Evolutionary conservation across 2,329 filamentous ascomycete species (phyloP).

Genomic region (Fusarium xyrophilum): DNA sequence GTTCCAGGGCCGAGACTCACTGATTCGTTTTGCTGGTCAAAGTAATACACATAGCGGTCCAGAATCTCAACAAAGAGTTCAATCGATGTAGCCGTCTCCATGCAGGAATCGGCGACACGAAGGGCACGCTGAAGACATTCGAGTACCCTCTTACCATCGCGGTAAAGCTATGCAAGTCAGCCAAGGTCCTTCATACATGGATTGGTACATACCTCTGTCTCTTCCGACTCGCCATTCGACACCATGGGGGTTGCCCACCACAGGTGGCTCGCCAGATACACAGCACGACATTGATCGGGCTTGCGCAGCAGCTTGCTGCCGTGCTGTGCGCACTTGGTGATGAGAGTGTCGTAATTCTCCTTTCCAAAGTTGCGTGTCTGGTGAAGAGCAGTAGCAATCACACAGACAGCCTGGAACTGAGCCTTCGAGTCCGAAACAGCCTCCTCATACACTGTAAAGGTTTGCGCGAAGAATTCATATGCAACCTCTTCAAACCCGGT

Average conservation of each 20-base stretch:
- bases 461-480: constrained; percentile 98
- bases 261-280: constrained; percentile 93
- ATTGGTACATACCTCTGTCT: constrained; percentile 70
- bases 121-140: constrained; percentile 96
- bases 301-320: constrained; percentile 97
- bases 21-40: constrained; percentile 98
- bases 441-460: constrained; percentile 98
- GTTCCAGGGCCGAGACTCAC: constrained; percentile 53
- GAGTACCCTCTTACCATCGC: constrained; percentile 94
- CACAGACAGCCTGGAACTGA: constrained; percentile 96
- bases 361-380: constrained; percentile 89
- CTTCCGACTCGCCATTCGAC: constrained; percentile 78
- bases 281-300: constrained; percentile 95
- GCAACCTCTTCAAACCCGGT: constrained; percentile 93
- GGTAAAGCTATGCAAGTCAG: constrained; percentile 75
- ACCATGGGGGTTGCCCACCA: constrained; percentile 95
- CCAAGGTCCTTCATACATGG: not conserved
- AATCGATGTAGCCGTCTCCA: constrained; percentile 97
- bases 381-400: constrained; percentile 88
- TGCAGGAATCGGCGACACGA: constrained; percentile 95
- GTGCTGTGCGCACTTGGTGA: constrained; percentile 96
- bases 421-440: constrained; percentile 93
- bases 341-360: constrained; percentile 98
- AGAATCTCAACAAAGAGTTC: constrained; percentile 98
- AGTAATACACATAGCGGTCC: constrained; percentile 99